Conservation (phyloP, 73 alveolate species). For the Stentor coeruleus region DNA sequence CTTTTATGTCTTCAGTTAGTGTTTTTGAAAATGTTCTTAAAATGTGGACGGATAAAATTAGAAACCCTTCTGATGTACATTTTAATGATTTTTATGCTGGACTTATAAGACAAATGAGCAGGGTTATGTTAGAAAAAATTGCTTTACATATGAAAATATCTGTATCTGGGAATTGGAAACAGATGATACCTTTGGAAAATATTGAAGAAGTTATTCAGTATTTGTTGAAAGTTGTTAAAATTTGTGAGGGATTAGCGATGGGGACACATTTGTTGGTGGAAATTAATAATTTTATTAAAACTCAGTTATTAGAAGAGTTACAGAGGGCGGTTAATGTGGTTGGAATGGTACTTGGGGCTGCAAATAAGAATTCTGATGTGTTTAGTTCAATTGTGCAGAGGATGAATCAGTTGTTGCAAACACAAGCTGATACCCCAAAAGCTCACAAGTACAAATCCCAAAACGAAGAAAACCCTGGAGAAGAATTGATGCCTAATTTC, state of each 20-base stretch:
- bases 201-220: not conserved
- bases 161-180: not conserved
- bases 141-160: not conserved
- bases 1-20: not conserved
- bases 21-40: not conserved
- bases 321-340: not conserved
- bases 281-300: not conserved
- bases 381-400: not conserved
- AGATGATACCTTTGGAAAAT: not conserved
- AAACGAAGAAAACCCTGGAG: not conserved
- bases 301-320: slow-evolving; percentile 15
- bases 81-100: not conserved
- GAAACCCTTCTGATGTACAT: not conserved
- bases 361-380: not conserved
- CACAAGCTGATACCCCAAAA: not conserved
- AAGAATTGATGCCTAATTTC: slow-evolving; percentile 14
- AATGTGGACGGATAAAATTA: not conserved
- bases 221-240: not conserved
- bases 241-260: slow-evolving; percentile 1
- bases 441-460: no score
- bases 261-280: not conserved
- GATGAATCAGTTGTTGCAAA: not conserved
- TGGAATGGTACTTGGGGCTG: not conserved
- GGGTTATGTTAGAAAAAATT: slow-evolving; percentile 6
- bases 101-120: not conserved